phyloP scores from a whole-genome alignment of 768 basidiomycete species.

The Russula compacta region DNA sequence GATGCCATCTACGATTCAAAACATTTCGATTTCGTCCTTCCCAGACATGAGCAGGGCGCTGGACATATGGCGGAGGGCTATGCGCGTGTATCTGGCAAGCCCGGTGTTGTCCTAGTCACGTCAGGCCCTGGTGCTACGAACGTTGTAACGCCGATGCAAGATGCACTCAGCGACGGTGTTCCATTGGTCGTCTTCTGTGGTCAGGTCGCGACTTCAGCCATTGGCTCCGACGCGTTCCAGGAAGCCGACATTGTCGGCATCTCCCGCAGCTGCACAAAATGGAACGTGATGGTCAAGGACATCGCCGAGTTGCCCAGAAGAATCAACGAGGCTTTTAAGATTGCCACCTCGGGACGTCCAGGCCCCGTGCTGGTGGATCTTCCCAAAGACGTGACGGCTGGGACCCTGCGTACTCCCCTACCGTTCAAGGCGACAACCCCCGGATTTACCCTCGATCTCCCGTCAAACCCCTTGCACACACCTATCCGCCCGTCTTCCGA shows the following conservation, averaged over 20 bases:
- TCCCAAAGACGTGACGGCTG: constrained; percentile 97
- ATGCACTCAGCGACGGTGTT: constrained; percentile 88
- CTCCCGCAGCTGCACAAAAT: constrained; percentile 94
- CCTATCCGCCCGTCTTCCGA: constrained; percentile 39
- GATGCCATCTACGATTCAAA: constrained; percentile 97
- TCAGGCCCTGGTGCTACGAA: constrained; percentile 98
- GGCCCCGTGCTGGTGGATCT: constrained; percentile 97
- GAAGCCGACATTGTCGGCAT: constrained; percentile 97
- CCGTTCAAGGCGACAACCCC: constrained; percentile 83
- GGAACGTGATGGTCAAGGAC: constrained; percentile 99
- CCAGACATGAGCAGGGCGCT: constrained; percentile 95
- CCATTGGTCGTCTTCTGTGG: constrained; percentile 94
- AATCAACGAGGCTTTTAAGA: constrained; percentile 99
- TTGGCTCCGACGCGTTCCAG: constrained; percentile 98
- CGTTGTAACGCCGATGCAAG: constrained; percentile 96
- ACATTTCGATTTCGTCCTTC: constrained; percentile 92
- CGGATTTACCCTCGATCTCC: constrained; percentile 63
- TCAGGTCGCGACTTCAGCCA: constrained; percentile 98
- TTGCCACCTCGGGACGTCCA: constrained; percentile 92
- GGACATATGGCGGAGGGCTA: constrained; percentile 99
- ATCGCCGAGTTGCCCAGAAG: constrained; percentile 88
- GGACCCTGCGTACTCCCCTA: constrained; percentile 75
- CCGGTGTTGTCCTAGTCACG: constrained; percentile 95
- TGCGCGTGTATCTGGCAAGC: constrained; percentile 93
- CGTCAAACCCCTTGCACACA: constrained; percentile 58